Conservation (phyloP, 1,284 basidiomycete genomes). For the Pyrrhoderma noxium region DNA sequence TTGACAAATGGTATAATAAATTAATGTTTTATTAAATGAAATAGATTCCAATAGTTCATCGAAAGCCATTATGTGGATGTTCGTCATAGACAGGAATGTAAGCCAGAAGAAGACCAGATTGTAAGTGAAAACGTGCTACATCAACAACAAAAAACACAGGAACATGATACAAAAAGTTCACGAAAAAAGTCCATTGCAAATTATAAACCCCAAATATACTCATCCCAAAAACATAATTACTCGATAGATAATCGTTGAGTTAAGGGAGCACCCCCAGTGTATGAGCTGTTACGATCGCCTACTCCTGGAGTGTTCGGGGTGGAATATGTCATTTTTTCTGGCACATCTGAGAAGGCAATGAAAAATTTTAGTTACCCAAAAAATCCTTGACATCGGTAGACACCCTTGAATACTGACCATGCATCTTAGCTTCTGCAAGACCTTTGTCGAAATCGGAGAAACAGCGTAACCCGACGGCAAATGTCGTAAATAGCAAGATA, state of each 20-base stretch:
- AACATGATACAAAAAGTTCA: neutral
- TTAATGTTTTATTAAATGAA: too few species aligned
- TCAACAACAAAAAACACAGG: too few species aligned
- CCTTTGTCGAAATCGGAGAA: slow-evolving; percentile 76
- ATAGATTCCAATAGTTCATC: too few species aligned
- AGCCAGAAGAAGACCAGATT: too few species aligned
- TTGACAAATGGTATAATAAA: too few species aligned
- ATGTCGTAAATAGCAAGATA: slow-evolving; percentile 61
- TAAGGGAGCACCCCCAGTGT: slow-evolving; percentile 9
- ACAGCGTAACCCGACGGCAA: slow-evolving; percentile 68
- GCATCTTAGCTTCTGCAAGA: slow-evolving; percentile 57
- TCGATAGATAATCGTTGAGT: slow-evolving; percentile 15
- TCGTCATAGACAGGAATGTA: too few species aligned
- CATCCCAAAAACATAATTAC: neutral
- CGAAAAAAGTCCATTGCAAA: neutral
- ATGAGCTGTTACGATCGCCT: slow-evolving; percentile 35
- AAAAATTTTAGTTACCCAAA: slow-evolving; percentile 29
- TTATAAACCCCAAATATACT: too few species aligned
- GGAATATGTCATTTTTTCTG: slow-evolving; percentile 40
- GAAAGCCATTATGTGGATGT: too few species aligned
- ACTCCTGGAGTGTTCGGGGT: slow-evolving; percentile 34
- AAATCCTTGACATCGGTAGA: slow-evolving; percentile 15
- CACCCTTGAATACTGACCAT: slow-evolving; percentile 47
- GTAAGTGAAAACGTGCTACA: too few species aligned
- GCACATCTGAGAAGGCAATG: slow-evolving; percentile 35